Evolutionary conservation across 495 filamentous ascomycete species (phyloP).

Genomic region (Penicillium riverlandense): DNA sequence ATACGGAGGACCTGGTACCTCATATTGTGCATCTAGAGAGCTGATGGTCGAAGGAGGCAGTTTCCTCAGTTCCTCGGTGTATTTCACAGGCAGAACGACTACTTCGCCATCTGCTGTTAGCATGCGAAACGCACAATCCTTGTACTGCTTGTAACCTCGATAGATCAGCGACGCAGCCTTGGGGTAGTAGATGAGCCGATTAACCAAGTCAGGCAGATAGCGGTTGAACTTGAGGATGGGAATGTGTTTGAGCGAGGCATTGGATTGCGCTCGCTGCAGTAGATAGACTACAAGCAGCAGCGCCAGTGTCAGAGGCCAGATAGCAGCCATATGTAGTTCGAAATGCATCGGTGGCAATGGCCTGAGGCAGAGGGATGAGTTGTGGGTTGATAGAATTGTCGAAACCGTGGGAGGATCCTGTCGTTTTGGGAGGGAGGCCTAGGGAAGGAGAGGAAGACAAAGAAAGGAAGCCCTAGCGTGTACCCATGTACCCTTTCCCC

Average conservation of each 20-base stretch:
- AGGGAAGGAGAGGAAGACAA: too few relatives aligned
- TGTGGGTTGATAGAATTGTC: too few relatives aligned
- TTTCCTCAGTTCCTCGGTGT: slow-evolving; percentile 18
- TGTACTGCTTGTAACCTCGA: slow-evolving; percentile 24
- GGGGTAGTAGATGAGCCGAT: slow-evolving; percentile 21
- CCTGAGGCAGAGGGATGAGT: too few relatives aligned
- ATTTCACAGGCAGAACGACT: slow-evolving; percentile 23
- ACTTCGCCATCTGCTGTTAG: slow-evolving; percentile 29
- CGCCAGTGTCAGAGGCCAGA: slow-evolving; percentile 9
- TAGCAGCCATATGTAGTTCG: background rate
- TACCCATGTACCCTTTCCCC: too few relatives aligned
- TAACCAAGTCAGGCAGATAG: slow-evolving; percentile 19
- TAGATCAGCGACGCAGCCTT: slow-evolving; percentile 15
- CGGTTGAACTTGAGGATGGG: slow-evolving; percentile 17
- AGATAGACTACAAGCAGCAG: slow-evolving; percentile 4
- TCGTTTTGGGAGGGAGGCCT: too few relatives aligned
- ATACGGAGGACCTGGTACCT: slow-evolving; percentile 6
- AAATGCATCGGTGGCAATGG: background rate
- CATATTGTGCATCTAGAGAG: slow-evolving; percentile 21
- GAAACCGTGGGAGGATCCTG: too few relatives aligned
- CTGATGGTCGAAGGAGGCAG: slow-evolving; percentile 14
- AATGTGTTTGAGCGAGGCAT: slow-evolving; percentile 6
- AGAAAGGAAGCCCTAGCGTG: too few relatives aligned
- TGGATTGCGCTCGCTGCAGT: slow-evolving; percentile 2
- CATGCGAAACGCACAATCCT: slow-evolving; percentile 20